phyloP scores from a whole-genome alignment of 768 basidiomycete genomes.

The Amanita pallidorosea region DNA sequence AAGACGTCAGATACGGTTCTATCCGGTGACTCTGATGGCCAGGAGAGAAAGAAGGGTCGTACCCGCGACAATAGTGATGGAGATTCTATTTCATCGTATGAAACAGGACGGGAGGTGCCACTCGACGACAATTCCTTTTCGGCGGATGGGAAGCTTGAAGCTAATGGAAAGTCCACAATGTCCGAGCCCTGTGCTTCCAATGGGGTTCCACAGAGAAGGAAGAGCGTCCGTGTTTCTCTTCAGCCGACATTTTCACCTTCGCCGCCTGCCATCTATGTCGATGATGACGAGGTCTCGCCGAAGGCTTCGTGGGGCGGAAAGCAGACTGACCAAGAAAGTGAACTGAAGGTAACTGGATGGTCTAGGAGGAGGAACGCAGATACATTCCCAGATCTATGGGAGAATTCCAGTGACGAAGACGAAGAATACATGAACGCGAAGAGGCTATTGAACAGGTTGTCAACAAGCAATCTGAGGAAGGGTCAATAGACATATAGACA shows the following conservation, averaged over 20 bases:
- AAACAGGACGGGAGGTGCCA: constrained; percentile 50
- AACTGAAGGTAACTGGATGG: constrained; percentile 2
- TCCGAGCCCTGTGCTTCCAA: constrained; percentile 5
- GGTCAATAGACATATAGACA: constrained; percentile 7
- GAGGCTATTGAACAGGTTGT: constrained; percentile 35
- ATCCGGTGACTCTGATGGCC: neutral
- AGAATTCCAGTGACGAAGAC: constrained; percentile 70
- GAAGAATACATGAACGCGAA: constrained; percentile 53
- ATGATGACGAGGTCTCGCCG: constrained; percentile 19
- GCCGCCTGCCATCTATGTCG: constrained; percentile 53
- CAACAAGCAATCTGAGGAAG: constrained; percentile 19
- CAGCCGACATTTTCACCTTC: constrained; percentile 68
- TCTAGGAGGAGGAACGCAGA: neutral
- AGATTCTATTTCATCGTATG: constrained; percentile 52
- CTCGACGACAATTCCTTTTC: constrained; percentile 17
- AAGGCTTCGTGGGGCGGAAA: constrained; percentile 5
- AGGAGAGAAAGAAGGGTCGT: constrained; percentile 11
- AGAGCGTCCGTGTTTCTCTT: constrained; percentile 72
- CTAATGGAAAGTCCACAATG: neutral
- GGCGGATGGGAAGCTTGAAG: constrained; percentile 2
- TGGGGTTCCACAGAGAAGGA: constrained; percentile 28
- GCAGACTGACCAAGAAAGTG: constrained; percentile 2
- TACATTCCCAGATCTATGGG: constrained; percentile 40
- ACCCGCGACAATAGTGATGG: constrained; percentile 20
- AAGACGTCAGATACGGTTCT: neutral